Evolutionary conservation across 2,329 filamentous ascomycete genomes (phyloP), one percentile per base, ranked within the genome.

Genomic region (Hansfordia pulvinata): DNA sequence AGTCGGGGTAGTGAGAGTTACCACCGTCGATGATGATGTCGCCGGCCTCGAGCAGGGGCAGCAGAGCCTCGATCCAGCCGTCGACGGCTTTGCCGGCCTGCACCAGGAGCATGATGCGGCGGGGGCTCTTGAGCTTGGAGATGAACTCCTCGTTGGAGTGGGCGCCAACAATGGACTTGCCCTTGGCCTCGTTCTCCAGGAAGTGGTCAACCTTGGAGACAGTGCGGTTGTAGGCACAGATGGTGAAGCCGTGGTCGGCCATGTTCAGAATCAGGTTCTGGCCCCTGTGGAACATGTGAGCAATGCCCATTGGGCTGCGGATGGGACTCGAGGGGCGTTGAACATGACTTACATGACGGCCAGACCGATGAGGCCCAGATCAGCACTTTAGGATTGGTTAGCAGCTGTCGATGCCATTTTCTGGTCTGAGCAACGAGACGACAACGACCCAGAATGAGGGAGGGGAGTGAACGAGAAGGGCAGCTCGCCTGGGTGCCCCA

Each of bases 21-120:
- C 85, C 90, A 56, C 90, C 90, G 53, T 98, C 90, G 50, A 98
- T 96, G 69, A 98, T 92, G 72, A 98, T 94, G 57, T 98, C 90
- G 42, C 84, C 86, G 49, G 71, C 54, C 55, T 85, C 77, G 39
- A 88, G 66, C 52, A 81, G 74, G 40, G 79, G 84, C 35, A 96
- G 69, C 41, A 98, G 78, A 44, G 77, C 76, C 72, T 94, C 85
- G 51, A 98, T 96, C 78, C 93, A 96, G 68, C 93, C 83, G 57
- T 98, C 90, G 44, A 98, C 90, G 38, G 90, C 79, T 69, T 90
- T 82, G 52, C 90, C 90, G 47, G 90, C 90, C 80, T 94, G 92
- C 63, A 98, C 90, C 44, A 98, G 80, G 50, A 98, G 75, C 90
- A 98, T 98, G 61, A 98, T 75, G 49, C 86, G 81, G 49, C 90